A percentile compares a stretch with the other conserved stretches of the same genome.
phyloP scores from a whole-genome alignment of 768 basidiomycete species.

The Termitomyces sp. region DNA sequence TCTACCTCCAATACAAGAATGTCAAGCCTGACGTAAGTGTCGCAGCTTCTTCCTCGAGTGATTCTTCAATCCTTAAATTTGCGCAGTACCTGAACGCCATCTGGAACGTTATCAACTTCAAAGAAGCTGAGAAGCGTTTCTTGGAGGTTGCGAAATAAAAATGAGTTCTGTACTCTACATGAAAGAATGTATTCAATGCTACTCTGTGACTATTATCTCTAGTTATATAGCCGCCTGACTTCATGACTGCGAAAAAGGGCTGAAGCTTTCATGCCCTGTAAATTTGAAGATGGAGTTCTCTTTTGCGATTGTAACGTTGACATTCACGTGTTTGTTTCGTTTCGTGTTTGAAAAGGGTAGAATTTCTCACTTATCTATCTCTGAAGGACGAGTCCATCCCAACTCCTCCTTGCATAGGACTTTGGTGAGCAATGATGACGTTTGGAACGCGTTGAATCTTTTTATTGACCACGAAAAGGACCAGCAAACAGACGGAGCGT shows the following conservation, averaged over 20 bases:
- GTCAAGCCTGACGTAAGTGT: slow-evolving; percentile 86
- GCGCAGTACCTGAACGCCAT: slow-evolving; percentile 87
- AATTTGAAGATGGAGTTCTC: too few species aligned
- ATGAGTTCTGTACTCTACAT: not conserved
- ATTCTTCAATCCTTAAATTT: not conserved
- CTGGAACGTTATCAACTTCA: slow-evolving; percentile 95
- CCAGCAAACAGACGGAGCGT: slow-evolving; percentile 6
- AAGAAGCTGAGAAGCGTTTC: slow-evolving; percentile 73
- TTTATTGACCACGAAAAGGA: slow-evolving; percentile 7
- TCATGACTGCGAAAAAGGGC: not conserved
- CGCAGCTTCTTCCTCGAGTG: not conserved
- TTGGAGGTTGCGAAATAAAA: slow-evolving; percentile 27
- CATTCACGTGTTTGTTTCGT: not conserved
- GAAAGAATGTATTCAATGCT: not conserved
- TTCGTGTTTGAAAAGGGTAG: not conserved
- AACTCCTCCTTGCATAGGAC: not conserved
- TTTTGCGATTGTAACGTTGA: not conserved
- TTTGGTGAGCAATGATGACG: slow-evolving; percentile 1
- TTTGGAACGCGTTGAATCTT: slow-evolving; percentile 6
- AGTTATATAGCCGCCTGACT: not conserved
- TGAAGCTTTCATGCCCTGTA: not conserved
- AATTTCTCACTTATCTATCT: too few species aligned
- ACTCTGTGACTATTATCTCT: not conserved
- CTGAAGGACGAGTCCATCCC: not conserved
- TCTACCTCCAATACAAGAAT: slow-evolving; percentile 83